A percentile compares a stretch with the other conserved stretches of the same genome.
phyloP scores from a whole-genome alignment of 352 stramenopile species.

The Bremia lactucae region DNA sequence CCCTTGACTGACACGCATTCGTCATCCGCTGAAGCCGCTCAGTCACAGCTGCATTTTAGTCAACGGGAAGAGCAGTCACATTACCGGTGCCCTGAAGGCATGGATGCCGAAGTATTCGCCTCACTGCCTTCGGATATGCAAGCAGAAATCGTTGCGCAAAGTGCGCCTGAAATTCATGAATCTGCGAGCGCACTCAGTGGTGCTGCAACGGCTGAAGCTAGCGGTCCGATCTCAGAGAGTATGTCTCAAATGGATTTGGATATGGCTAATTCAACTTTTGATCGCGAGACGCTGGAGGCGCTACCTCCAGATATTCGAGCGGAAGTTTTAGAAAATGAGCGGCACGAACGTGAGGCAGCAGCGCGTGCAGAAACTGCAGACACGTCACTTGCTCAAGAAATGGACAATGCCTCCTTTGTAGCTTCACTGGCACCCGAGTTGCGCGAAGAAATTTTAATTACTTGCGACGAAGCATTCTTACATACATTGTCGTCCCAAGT shows the following conservation, averaged over 20 bases:
- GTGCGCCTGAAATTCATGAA: slow-evolving; percentile 23
- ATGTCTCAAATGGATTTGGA: slow-evolving; percentile 76
- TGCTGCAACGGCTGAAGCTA: slow-evolving; percentile 19
- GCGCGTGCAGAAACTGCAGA: slow-evolving; percentile 69
- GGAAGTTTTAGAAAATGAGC: slow-evolving; percentile 94
- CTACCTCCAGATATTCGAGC: slow-evolving; percentile 94
- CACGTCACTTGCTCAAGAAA: slow-evolving; percentile 93
- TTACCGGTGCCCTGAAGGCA: slow-evolving; percentile 85
- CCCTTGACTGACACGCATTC: slow-evolving; percentile 11
- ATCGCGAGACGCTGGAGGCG: slow-evolving; percentile 92
- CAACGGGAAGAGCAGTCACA: slow-evolving; percentile 16
- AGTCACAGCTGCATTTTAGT: slow-evolving; percentile 13
- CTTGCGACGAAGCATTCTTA: slow-evolving; percentile 92
- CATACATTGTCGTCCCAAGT: slow-evolving; percentile 90
- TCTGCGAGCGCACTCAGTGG: slow-evolving; percentile 22
- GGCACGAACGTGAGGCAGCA: slow-evolving; percentile 81
- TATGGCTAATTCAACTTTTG: slow-evolving; percentile 84
- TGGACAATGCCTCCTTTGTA: slow-evolving; percentile 97
- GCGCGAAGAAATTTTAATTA: slow-evolving; percentile 94
- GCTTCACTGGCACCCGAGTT: slow-evolving; percentile 92
- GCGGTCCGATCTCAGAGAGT: slow-evolving; percentile 34
- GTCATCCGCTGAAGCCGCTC: slow-evolving; percentile 11
- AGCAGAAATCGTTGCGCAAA: slow-evolving; percentile 88
- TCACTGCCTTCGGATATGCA: slow-evolving; percentile 95
- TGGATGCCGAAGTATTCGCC: slow-evolving; percentile 95